phyloP scores from a whole-genome alignment of 129 eudicot species.

The Tanacetum coccineum region DNA sequence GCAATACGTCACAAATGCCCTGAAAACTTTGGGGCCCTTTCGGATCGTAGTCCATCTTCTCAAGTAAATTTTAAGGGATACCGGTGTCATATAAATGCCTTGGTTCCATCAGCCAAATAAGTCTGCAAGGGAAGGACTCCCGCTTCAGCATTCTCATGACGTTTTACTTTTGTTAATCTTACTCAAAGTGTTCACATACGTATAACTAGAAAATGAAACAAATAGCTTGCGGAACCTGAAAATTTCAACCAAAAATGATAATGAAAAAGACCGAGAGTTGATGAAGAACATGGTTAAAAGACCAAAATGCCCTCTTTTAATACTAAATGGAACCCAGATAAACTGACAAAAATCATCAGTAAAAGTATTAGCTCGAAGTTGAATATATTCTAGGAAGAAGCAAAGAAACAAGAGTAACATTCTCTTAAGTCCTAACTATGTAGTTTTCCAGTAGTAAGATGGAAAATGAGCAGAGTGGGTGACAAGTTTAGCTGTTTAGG shows the following conservation, averaged over 20 bases:
- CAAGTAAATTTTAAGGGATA: background rate
- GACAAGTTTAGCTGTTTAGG: no score
- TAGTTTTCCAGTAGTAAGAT: no score
- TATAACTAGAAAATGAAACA: constrained; percentile 53
- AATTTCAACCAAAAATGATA: background rate
- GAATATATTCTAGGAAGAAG: background rate
- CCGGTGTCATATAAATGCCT: background rate
- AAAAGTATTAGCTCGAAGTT: no score
- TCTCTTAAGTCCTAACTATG: no score
- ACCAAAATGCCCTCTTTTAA: background rate
- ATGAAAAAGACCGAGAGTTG: no score
- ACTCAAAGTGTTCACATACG: constrained; percentile 57
- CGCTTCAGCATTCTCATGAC: background rate
- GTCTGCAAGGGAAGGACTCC: background rate
- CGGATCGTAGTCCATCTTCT: background rate
- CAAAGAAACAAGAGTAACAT: background rate
- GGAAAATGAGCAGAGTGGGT: no score
- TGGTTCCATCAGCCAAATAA: background rate
- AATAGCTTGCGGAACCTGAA: constrained; percentile 65
- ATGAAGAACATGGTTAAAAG: background rate
- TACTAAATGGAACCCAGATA: background rate
- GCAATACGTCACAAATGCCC: no score
- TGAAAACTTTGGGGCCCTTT: no score
- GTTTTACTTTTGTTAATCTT: constrained; percentile 32
- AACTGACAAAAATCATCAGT: background rate